Evolutionary conservation across 192 early-diverging fungal genomes (phyloP).

Genomic region (Coemansia sp.): DNA sequence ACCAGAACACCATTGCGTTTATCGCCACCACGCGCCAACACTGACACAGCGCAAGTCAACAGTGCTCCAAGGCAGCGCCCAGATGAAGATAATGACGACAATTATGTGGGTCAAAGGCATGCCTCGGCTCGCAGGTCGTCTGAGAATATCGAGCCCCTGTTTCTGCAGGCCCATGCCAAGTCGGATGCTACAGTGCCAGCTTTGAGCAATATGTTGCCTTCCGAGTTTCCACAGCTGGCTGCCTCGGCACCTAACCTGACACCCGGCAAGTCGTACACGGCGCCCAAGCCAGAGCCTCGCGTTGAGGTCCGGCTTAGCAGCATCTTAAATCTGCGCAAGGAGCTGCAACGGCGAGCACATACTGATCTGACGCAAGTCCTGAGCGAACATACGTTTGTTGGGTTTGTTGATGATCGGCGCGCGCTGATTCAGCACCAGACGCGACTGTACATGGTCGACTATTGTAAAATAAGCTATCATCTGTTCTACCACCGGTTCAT

Average conservation of each 20-base stretch:
- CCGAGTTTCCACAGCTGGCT: conserved; percentile 1
- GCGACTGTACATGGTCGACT: conserved; percentile 82
- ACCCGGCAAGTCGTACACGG: conserved; percentile 22
- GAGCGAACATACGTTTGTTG: conserved; percentile 83
- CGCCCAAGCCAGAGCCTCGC: conserved; percentile 35
- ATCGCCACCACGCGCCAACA: conserved; percentile 23
- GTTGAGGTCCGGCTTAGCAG: conserved; percentile 83
- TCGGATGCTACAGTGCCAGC: neutral
- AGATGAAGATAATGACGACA: neutral
- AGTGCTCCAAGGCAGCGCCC: neutral
- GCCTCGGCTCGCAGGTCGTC: neutral
- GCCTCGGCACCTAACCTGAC: neutral
- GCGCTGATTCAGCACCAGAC: conserved; percentile 88
- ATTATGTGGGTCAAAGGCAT: neutral
- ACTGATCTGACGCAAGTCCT: conserved; percentile 76
- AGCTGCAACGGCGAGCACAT: conserved; percentile 55
- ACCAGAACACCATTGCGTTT: conserved; percentile 8
- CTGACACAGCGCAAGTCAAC: neutral
- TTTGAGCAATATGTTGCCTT: neutral
- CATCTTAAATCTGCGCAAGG: conserved; percentile 73
- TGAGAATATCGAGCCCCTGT: conserved; percentile 16
- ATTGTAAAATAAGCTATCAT: conserved; percentile 73
- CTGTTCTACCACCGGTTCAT: conserved; percentile 88
- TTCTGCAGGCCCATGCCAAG: neutral
- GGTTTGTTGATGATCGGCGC: conserved; percentile 74